Evolutionary conservation across 495 filamentous ascomycete species (phyloP), one percentile per base, ranked within the genome.

Genomic region (Trichoderma reesei): DNA sequence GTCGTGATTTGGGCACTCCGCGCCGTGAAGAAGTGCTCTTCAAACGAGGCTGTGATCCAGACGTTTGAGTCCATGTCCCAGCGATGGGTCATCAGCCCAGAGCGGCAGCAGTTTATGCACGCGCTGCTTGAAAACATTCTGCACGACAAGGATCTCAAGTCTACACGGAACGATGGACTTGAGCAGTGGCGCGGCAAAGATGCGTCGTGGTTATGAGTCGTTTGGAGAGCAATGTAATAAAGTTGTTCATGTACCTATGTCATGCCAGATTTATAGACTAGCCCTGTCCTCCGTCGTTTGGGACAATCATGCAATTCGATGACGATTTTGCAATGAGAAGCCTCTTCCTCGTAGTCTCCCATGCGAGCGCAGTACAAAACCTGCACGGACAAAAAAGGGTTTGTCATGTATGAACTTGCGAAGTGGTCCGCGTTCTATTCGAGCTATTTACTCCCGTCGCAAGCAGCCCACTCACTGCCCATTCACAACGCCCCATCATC

Each of bases 1-100:
- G 71, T 83, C 72, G 80, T 71, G 18, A 67, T 77, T 36, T 81
- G 77, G 73, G 71, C 72, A 3, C 67, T 85, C 16, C 72, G 70
- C 37, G 82, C 82, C 14, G 82, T 83, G 65, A 65, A 71, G 33
- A 72, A 65, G 59, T 82, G 73, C 68, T 72, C 72, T 36, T 70
- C 71, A 10, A 66, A 67, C 39, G 67, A 72, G 11, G 68, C 71
- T 41, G 71, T 79, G 11, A 46, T 79, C 60, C 73, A 76, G 36
- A 71, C 75, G 36, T 84, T 80, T 56, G 75, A 76, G 3, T 61
- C 41, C 26, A 67, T 81, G 37, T 73, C 69, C 61, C 67, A 64
- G 37, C 66, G 76, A 62, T 81, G 79, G 79, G 41, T 65, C 11
- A 61, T 79, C 31, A 64, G 65, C 4, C 20, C 65, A 8, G 65